Evolutionary conservation across 164 flowering plant species (phyloP), one percentile per base, ranked within the genome.

Genomic region (Taxillus chinensis): DNA sequence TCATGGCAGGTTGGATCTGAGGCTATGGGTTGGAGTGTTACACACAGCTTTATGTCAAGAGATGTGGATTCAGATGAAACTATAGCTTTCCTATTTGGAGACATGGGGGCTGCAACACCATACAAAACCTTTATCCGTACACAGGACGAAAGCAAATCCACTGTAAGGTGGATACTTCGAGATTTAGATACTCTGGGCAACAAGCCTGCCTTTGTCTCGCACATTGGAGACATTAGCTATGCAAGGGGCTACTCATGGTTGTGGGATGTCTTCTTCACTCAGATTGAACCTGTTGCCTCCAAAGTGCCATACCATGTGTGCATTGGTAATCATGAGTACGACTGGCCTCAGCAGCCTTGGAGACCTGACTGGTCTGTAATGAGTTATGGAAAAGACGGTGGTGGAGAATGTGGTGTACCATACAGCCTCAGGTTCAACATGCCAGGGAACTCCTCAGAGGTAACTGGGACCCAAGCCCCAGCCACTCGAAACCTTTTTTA

Each of bases 341-440:
- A 95, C 57, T 95, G 96, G 96, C 99, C 93, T 3, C 62, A 59
- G 17, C 97, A 95, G 77, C 96, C 97, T 4, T 91, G 93, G 97
- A 86, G 71, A 69, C 97, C 96, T 3, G 86, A 83, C 5, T 95
- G 99, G 99, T 61, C 99, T 10, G 5, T 45, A 2, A 3, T 46
- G 0, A 57, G 75, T 8, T 93, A 87, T 59, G 72, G 72, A 4
- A 91, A 45, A 17, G 99, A 91, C 67, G 96, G 97, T 0, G 99
- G 99, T 54, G 99, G 99, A 40, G 99, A 95, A 73, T 95, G 99
- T 65, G 98, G 99, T 48, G 90, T 95, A 27, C 97, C 97, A 45
- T 91, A 95, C 75, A 86, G 95, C 73, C 82, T 86, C 49, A 81
- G 76, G 72, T 91, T 91, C 71, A 77, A 83, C 73, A 95, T 89